Percentiles rank a stretch among this genome's conserved stretches.
phyloP scores from a whole-genome alignment of 805 yeast species.

The Myxozyma monticola region DNA sequence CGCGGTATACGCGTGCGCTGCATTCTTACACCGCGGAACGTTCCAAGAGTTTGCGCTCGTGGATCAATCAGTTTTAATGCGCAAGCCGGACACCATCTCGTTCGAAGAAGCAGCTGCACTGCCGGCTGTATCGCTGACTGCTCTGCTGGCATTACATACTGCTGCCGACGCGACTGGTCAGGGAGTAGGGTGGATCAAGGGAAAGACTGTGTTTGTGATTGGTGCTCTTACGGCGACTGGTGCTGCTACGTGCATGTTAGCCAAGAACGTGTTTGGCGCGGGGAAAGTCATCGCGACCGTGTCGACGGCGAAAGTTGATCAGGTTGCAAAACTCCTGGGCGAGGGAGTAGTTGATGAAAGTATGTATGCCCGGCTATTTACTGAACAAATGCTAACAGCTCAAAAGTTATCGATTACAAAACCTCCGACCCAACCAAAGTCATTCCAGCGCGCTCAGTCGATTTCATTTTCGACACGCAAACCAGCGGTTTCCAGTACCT shows the following conservation, averaged over 20 bases:
- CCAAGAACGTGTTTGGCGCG: slow-evolving; percentile 30
- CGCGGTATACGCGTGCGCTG: slow-evolving; percentile 18
- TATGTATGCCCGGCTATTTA: too few relatives aligned
- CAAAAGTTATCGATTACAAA: slow-evolving; percentile 31
- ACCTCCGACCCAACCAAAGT: slow-evolving; percentile 23
- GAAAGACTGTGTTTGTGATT: slow-evolving; percentile 30
- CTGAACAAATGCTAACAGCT: too few relatives aligned
- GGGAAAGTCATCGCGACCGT: slow-evolving; percentile 29
- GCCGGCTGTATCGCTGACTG: slow-evolving; percentile 29
- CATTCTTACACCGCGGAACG: slow-evolving; percentile 1
- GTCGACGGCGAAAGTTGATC: slow-evolving; percentile 28
- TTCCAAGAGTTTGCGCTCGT: slow-evolving; percentile 25
- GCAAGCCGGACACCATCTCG: slow-evolving; percentile 24
- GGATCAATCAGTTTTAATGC: slow-evolving; percentile 4
- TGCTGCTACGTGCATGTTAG: slow-evolving; percentile 26
- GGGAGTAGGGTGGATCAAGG: not conserved
- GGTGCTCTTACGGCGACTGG: slow-evolving; percentile 28
- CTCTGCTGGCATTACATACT: slow-evolving; percentile 14
- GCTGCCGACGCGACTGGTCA: slow-evolving; percentile 1
- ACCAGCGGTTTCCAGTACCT: slow-evolving; percentile 16
- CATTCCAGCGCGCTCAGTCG: slow-evolving; percentile 23
- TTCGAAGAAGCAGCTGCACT: slow-evolving; percentile 29
- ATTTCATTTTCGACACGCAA: slow-evolving; percentile 29
- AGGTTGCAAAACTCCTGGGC: slow-evolving; percentile 23
- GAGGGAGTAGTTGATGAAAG: slow-evolving; percentile 24